Evolutionary conservation across 306 rosid species (phyloP), one percentile per base, ranked within the genome.

Genomic region (Hippophae tibetana): DNA sequence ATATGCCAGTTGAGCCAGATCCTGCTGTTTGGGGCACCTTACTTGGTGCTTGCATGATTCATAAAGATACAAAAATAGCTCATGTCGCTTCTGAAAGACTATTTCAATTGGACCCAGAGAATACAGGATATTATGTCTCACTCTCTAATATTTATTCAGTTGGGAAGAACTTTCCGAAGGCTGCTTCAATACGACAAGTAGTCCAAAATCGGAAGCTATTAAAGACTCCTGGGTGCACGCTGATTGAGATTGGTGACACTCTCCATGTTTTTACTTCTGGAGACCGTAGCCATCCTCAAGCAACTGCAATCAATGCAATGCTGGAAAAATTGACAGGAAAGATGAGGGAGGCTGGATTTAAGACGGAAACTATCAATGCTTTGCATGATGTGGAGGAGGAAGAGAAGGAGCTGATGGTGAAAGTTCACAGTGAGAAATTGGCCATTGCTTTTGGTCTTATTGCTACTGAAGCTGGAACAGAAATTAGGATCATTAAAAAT

Each of bases 311-410:
- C 69, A 85, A 85, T 67, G 82, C 74, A 73, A 88, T 62, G 93
- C 85, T 92, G 56, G 96, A 88, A 74, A 80, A 92, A 73, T 76
- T 92, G 65, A 72, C 82, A 41, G 78, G 82, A 58, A 83, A 88
- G 81, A 85, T 88, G 88, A 84, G 67, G 67, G 95, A 92, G 64
- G 79, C 82, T 50, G 99, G 96, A 69, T 92, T 78, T 78, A 79
- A 80, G 55, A 66, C 90, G 11, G 90, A 88, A 68, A 92, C 86
- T 13, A 69, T 71, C 44, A 72, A 85, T 59, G 83, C 95, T 80
- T 76, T 92, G 72, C 95, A 92, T 80, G 99, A 88, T 40, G 88
- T 92, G 56, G 96, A 92, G 83, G 99, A 85, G 74, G 99, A 88
- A 84, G 99, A 92, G 81, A 88, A 88, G 80, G 95, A 83, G 78